A percentile compares a stretch with the other conserved stretches of the same genome.
Evolutionary conservation across 2,329 filamentous ascomycete species (phyloP).

Genomic region (Aureobasidium vineae): DNA sequence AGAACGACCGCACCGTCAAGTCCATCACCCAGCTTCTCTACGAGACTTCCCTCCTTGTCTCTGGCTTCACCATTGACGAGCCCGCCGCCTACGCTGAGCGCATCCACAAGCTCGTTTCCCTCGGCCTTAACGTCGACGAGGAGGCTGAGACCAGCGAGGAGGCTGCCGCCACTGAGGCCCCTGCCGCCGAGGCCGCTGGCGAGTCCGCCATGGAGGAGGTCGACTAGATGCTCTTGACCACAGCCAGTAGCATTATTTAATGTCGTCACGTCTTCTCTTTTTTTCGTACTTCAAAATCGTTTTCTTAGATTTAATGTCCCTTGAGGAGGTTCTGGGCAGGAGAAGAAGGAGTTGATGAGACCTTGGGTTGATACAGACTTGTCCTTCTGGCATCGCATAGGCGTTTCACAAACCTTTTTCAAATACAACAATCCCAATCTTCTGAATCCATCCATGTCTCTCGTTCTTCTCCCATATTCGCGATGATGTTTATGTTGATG

Average conservation of each 20-base stretch:
- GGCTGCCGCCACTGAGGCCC: slow-evolving; percentile 58
- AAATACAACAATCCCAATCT: slow-evolving; percentile 7
- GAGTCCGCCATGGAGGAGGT: slow-evolving; percentile 99
- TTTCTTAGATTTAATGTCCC: slow-evolving; percentile 22
- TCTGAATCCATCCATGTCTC: background rate
- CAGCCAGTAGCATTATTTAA: slow-evolving; percentile 18
- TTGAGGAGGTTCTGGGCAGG: slow-evolving; percentile 3
- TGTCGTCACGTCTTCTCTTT: slow-evolving; percentile 27
- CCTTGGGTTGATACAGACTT: slow-evolving; percentile 16
- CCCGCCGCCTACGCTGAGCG: slow-evolving; percentile 96
- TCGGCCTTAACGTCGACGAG: slow-evolving; percentile 97
- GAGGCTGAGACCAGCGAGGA: slow-evolving; percentile 69
- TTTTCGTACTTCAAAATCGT: slow-evolving; percentile 15
- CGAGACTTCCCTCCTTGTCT: slow-evolving; percentile 97
- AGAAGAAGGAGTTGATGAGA: slow-evolving; percentile 18
- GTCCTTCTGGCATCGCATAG: slow-evolving; percentile 19
- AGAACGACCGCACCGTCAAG: slow-evolving; percentile 99
- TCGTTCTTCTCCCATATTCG: background rate
- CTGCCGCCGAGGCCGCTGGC: slow-evolving; percentile 63
- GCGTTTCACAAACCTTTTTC: slow-evolving; percentile 17
- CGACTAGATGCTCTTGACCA: slow-evolving; percentile 62
- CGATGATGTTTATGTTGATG: background rate
- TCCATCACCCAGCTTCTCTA: slow-evolving; percentile 97
- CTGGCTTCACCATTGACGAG: slow-evolving; percentile 99
- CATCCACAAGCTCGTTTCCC: slow-evolving; percentile 99